These are phyloP conservation scores for Aspergillus egyptiacus DNA, from an alignment of 495 filamentous ascomycete genomes.

Conservation along the genomic window DNA sequence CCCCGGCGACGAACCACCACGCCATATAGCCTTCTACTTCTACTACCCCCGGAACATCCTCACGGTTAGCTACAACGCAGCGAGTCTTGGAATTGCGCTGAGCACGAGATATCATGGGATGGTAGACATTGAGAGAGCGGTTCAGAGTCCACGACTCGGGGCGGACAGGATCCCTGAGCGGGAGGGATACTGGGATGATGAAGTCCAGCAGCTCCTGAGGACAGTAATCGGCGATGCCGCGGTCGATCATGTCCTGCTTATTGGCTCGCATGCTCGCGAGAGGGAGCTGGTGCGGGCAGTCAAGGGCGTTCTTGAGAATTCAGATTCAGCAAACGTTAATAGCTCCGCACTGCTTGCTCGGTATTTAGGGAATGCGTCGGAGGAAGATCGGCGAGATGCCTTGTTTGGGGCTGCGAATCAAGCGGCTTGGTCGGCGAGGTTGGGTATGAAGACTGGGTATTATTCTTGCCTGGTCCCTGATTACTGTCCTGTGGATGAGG, in stretches of 20 bases:
- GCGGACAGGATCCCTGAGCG: not conserved
- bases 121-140: not conserved
- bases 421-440: not conserved
- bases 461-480: not conserved
- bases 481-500: constrained; percentile 6
- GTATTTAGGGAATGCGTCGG: not conserved
- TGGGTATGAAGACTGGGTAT: constrained; percentile 6
- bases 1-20: not conserved
- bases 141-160: constrained; percentile 1
- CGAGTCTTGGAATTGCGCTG: constrained; percentile 4
- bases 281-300: not conserved
- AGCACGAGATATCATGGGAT: not conserved
- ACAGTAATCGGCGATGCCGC: not conserved
- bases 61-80: constrained; percentile 1
- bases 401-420: not conserved
- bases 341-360: constrained; percentile 6
- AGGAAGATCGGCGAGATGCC: not conserved
- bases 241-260: constrained; percentile 1
- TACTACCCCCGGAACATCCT: not conserved
- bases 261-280: constrained; percentile 3
- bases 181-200: not conserved
- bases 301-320: not conserved
- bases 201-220: not conserved
- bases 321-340: not conserved
- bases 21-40: not conserved